Percentiles rank a stretch among this genome's conserved stretches.
phyloP scores from a whole-genome alignment of 139 green algal species.

The Pedinophyceae sp. region DNA sequence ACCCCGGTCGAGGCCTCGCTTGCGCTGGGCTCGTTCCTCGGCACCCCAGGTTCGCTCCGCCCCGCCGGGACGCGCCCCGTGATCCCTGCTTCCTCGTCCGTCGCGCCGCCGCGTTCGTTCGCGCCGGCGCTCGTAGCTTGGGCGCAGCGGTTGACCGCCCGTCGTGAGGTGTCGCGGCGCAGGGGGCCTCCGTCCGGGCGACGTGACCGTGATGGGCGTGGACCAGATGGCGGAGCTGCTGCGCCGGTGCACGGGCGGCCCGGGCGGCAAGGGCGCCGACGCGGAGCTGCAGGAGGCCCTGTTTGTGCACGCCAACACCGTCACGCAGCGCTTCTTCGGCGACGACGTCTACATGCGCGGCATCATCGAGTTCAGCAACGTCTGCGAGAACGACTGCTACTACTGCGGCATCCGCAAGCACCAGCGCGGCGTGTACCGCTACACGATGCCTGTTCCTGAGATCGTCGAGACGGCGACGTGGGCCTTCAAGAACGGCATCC shows the following conservation, averaged over 20 bases:
- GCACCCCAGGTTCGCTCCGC: too few relatives aligned
- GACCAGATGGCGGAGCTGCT: constrained; percentile 21
- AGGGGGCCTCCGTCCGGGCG: constrained; percentile 16
- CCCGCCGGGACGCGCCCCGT: too few relatives aligned
- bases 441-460: constrained; percentile 31
- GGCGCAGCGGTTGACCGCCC: background rate
- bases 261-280: constrained; percentile 5
- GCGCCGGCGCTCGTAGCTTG: too few relatives aligned
- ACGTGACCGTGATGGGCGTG: constrained; percentile 20
- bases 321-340: constrained; percentile 31
- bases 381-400: constrained; percentile 43
- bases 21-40: constrained; percentile 30
- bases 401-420: constrained; percentile 53
- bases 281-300: constrained; percentile 28
- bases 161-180: too few relatives aligned
- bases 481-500: constrained; percentile 31
- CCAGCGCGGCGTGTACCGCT: constrained; percentile 18
- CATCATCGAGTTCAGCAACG: constrained; percentile 47
- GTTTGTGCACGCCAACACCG: constrained; percentile 29
- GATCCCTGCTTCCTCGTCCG: too few relatives aligned
- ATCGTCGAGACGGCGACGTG: constrained; percentile 34
- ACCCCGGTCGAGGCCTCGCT: constrained; percentile 17
- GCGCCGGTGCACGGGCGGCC: too few relatives aligned
- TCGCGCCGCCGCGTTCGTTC: too few relatives aligned
- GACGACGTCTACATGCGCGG: constrained; percentile 29